Evolutionary conservation across 106 monocot species (phyloP), one percentile per base, ranked within the genome.

Genomic region (Alisma plantagoaquatica): DNA sequence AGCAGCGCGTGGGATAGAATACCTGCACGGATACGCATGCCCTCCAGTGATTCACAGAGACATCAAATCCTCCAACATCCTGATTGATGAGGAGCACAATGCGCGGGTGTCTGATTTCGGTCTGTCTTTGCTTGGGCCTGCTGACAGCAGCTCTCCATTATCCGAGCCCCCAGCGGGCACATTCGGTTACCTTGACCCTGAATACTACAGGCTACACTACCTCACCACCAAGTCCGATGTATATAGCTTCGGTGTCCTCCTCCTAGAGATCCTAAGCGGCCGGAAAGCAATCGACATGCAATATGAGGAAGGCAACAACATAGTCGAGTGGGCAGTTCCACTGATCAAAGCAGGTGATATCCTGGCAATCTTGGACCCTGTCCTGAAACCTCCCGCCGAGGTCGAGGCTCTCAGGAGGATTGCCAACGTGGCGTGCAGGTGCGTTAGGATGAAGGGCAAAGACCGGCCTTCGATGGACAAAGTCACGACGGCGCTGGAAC

Each of bases 11-110:
- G 98, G 98, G 11, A 86, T 99, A 6, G 98, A 99, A 49, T 99
- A 99, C 70, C 33, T 99, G 73, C 98, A 99, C 17, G 98, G 98
- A 16, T 99, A 99, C 22, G 98, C 98, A 48, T 99, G 98, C 72
- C 98, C 98, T 0, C 98, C 98, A 3, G 90, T 99, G 1, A 99
- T 99, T 50, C 98, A 99, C 58, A 29, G 98, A 18, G 98, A 99
- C 57, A 99, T 99, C 69, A 99, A 99, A 61, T 99, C 98, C 0
- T 99, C 98, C 5, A 99, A 99, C 74, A 99, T 99, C 33, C 64
- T 99, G 1, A 99, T 99, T 18, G 90, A 99, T 5, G 98, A 90
- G 64, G 98, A 99, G 41, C 85, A 91, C 68, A 99, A 99, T 60
- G 98, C 98, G 0, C 63, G 98, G 0, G 98, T 99, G 18, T 61